Base-by-base conservation (phyloP, 139 green algal genomes). In the Haematococcus lacustris region DNA sequence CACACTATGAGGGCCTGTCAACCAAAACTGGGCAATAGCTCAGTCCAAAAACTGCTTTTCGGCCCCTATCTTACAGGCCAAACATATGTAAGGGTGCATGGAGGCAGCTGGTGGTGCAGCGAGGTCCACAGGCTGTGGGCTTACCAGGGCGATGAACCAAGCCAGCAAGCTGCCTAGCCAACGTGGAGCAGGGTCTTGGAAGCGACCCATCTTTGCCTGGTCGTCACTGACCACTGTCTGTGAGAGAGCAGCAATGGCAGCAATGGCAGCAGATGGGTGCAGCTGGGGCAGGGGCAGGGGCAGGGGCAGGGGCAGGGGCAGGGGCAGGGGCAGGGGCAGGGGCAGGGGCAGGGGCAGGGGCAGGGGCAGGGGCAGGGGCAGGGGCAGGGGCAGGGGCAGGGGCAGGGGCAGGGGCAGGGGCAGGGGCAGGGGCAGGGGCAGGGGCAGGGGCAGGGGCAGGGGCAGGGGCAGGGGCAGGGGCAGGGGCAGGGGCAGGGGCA, bases 151-250 rank as follows among this genome's bases (percentile, higher is more conserved):
- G 25, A 97, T 77, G 28, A 97, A 9, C 79, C 83, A 90, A 0
- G 92, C 92, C 23, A 97, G 79, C 1, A 93, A 39, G 70, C 89
- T 91, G 30, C 92, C 92, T 25, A 96, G 61, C 88, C 84, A 94
- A 37, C 64, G 81, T 0, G 95, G 95, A 13, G 87, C 83, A 2
- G 92, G 92, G 37, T 94, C 81, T 2, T 85, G 89, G 17, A 82
- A 83, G 37, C 83, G 79, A 3, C 94, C 95, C 40, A 97, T 76
- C 77, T 96, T 97, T 37, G 91, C 94, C 68, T 93, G 78, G 76
- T 99, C 95, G 71, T 98, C 95, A 0, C 91, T 86, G 23, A 93
- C 65, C 2, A 98, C 88, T 0, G 95, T 99, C 86, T 95, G 87
- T 26, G 28, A 66, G 1, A 47, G 2, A 0, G 3, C 3, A 65